Evolutionary conservation across 768 basidiomycete species (phyloP).

Genomic region (Roridomyces roridus): DNA sequence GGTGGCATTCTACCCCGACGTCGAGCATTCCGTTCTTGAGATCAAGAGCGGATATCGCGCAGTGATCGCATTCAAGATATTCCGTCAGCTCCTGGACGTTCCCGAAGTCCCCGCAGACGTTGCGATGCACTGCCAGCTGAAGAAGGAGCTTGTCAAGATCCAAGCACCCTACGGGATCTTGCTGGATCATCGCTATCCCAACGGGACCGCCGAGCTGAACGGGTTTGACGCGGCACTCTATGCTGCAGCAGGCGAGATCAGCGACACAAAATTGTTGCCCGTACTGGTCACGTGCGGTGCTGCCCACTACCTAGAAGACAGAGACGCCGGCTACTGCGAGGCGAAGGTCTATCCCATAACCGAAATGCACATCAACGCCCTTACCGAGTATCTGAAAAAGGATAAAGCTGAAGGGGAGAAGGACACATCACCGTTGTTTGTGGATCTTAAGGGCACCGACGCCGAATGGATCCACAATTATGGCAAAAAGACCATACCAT

Average conservation of each 20-base stretch:
- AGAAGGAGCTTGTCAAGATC: constrained; percentile 12
- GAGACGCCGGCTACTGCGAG: background rate
- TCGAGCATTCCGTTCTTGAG: constrained; percentile 27
- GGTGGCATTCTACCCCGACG: constrained; percentile 40
- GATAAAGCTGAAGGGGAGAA: background rate
- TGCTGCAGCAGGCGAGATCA: constrained; percentile 12
- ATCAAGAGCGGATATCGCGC: constrained; percentile 31
- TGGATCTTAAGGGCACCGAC: constrained; percentile 13
- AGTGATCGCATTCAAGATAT: constrained; percentile 38
- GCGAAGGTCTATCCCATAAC: constrained; percentile 28
- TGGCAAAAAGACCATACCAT: background rate
- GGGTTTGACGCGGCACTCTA: constrained; percentile 31
- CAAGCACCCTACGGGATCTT: constrained; percentile 31
- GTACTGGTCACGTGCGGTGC: constrained; percentile 27
- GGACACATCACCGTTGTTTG: background rate
- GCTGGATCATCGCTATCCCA: constrained; percentile 32
- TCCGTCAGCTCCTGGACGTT: constrained; percentile 18
- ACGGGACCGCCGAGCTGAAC: constrained; percentile 29
- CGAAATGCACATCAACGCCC: constrained; percentile 21
- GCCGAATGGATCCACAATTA: constrained; percentile 8
- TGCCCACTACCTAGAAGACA: too few relatives aligned
- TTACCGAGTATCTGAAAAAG: constrained; percentile 4
- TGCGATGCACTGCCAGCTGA: background rate
- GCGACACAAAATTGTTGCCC: constrained; percentile 17
- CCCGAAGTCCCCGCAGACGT: constrained; percentile 4